A percentile compares a stretch with the other conserved stretches of the same genome.
Conservation (phyloP, 164 flowering plant species). For the Macadamia integrifolia region DNA sequence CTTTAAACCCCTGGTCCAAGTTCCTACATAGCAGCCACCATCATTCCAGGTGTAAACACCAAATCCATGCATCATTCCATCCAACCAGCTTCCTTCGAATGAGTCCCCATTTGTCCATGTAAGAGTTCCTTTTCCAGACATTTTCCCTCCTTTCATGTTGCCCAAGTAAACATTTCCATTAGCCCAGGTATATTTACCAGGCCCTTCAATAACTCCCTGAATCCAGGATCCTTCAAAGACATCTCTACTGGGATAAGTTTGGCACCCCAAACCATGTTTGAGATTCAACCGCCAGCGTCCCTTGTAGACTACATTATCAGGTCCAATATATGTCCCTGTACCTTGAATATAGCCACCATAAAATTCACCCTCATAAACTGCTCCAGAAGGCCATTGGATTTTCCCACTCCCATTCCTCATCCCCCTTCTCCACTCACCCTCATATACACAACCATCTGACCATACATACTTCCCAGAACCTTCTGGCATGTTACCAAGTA, state of each 20-base stretch:
- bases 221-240: conserved; percentile 94
- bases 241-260: conserved; percentile 77
- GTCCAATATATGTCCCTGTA: conserved; percentile 51
- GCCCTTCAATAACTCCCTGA: conserved; percentile 82
- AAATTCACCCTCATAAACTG: conserved; percentile 86
- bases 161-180: conserved; percentile 89
- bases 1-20: conserved; percentile 89
- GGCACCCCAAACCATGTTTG: conserved; percentile 88
- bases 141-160: conserved; percentile 89
- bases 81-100: conserved; percentile 91
- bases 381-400: conserved; percentile 73
- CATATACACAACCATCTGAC: conserved; percentile 79
- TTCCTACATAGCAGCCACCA: conserved; percentile 91
- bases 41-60: conserved; percentile 90
- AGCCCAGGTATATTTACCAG: conserved; percentile 88
- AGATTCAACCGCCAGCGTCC: conserved; percentile 89
- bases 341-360: conserved; percentile 92
- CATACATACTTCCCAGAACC: conserved; percentile 81
- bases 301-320: conserved; percentile 48
- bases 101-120: conserved; percentile 90
- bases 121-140: conserved; percentile 90
- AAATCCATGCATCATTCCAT: conserved; percentile 94
- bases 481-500: conserved; percentile 69
- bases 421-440: conserved; percentile 95
- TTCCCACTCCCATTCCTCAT: conserved; percentile 80